Conservation (phyloP, 148 eudicot genomes). For the Arctostaphylos glauca region DNA sequence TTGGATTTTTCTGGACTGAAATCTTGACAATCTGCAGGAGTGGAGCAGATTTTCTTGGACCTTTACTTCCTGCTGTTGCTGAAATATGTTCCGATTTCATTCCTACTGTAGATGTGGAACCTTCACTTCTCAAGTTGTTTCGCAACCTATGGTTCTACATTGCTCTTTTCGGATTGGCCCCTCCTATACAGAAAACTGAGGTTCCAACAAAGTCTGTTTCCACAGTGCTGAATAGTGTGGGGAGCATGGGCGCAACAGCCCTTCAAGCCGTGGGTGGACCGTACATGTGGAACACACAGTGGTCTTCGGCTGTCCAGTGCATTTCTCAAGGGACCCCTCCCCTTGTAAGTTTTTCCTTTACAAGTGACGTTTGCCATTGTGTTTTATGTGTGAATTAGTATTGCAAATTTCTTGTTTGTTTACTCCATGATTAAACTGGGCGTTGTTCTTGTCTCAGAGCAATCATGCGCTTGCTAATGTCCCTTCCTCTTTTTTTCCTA, state of each 20-base stretch:
- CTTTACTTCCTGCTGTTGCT: slow-evolving; percentile 95
- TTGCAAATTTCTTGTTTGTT: slow-evolving; percentile 1
- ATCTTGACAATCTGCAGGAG: slow-evolving; percentile 56
- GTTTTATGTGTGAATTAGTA: background rate
- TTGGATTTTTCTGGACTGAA: background rate
- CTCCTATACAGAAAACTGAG: slow-evolving; percentile 76
- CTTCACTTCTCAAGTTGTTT: slow-evolving; percentile 85
- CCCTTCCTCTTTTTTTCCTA: background rate
- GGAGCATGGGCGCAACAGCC: slow-evolving; percentile 68
- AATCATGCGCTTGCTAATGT: background rate
- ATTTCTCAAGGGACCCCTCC: slow-evolving; percentile 99
- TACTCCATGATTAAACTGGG: background rate
- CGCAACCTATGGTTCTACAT: slow-evolving; percentile 97
- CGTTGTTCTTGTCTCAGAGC: background rate
- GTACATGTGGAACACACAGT: slow-evolving; percentile 82
- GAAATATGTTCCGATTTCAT: slow-evolving; percentile 96
- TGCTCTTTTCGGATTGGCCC: slow-evolving; percentile 97
- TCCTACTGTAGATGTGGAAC: slow-evolving; percentile 81
- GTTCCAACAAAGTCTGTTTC: slow-evolving; percentile 59
- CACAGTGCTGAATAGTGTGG: slow-evolving; percentile 65
- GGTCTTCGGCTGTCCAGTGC: slow-evolving; percentile 91
- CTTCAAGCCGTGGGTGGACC: slow-evolving; percentile 99
- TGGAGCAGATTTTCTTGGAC: slow-evolving; percentile 99
- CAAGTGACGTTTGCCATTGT: background rate
- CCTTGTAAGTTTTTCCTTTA: slow-evolving; percentile 64